Evolutionary conservation across 176 grass and related monocot species (phyloP).

Genomic region (Luzula sylvatica): DNA sequence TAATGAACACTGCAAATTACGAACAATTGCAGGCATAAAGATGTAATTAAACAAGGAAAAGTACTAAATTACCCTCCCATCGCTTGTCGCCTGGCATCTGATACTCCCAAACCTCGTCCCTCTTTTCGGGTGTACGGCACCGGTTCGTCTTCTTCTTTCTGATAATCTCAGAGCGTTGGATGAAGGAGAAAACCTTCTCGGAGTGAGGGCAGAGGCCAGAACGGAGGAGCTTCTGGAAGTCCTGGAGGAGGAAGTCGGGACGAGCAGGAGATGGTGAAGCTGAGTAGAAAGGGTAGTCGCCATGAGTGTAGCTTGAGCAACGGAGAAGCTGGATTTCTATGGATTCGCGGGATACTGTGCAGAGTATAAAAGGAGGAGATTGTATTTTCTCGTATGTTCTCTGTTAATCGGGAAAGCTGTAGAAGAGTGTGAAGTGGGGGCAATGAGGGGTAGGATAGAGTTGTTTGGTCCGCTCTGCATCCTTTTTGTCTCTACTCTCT

Average conservation of each 20-base stretch:
- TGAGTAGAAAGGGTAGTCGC: slow-evolving; percentile 16
- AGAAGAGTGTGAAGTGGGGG: not conserved
- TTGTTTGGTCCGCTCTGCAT: too few species aligned
- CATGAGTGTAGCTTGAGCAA: slow-evolving; percentile 6
- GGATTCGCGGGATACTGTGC: not conserved
- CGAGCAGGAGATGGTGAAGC: not conserved
- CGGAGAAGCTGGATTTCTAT: not conserved
- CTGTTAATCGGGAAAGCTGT: slow-evolving; percentile 9
- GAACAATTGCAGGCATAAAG: not conserved
- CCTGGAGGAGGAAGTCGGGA: slow-evolving; percentile 4
- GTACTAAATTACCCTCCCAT: slow-evolving; percentile 35
- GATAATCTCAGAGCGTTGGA: slow-evolving; percentile 28
- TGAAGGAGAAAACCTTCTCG: not conserved
- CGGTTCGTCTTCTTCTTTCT: slow-evolving; percentile 12
- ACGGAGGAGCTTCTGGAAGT: not conserved
- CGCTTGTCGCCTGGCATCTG: slow-evolving; percentile 36
- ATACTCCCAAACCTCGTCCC: slow-evolving; percentile 2
- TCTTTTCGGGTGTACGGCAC: slow-evolving; percentile 12
- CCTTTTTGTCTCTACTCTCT: too few species aligned
- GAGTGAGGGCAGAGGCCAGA: slow-evolving; percentile 2
- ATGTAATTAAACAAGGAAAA: not conserved
- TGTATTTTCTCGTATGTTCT: slow-evolving; percentile 12
- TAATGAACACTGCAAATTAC: not conserved
- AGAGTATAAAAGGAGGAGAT: not conserved
- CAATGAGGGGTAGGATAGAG: too few species aligned